Percentiles rank a stretch among this genome's conserved stretches.
phyloP scores from a whole-genome alignment of 768 basidiomycete genomes.

The Sistotremastrum niveocremeum region DNA sequence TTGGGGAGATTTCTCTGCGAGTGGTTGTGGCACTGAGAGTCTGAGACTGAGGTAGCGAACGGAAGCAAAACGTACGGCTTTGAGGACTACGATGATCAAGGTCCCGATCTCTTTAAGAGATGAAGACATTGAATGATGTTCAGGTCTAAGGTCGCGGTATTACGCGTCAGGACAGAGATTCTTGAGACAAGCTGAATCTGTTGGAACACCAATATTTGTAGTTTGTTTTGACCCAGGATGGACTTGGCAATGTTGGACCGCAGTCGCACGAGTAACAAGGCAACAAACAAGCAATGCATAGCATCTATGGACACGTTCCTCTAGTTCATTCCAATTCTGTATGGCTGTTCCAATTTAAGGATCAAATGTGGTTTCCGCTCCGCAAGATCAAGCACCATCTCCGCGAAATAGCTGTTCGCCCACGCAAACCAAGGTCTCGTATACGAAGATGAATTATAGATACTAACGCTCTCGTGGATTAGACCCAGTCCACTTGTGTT shows the following conservation, averaged over 20 bases:
- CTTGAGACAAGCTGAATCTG: too few relatives aligned
- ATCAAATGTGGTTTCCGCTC: slow-evolving; percentile 58
- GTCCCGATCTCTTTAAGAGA: slow-evolving; percentile 76
- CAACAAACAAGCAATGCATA: not conserved
- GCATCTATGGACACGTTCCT: not conserved
- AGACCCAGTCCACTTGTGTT: slow-evolving; percentile 65
- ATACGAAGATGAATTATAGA: slow-evolving; percentile 42
- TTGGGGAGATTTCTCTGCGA: slow-evolving; percentile 76
- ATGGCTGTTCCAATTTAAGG: slow-evolving; percentile 40
- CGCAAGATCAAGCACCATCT: slow-evolving; percentile 70
- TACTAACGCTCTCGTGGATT: slow-evolving; percentile 61
- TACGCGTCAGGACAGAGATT: too few relatives aligned
- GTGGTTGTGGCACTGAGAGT: not conserved
- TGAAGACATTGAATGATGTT: slow-evolving; percentile 31
- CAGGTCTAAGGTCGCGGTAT: too few relatives aligned
- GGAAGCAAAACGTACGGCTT: slow-evolving; percentile 55
- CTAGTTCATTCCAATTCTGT: slow-evolving; percentile 34
- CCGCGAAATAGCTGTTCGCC: slow-evolving; percentile 75
- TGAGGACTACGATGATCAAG: slow-evolving; percentile 83
- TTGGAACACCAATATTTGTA: too few relatives aligned
- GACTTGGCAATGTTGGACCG: too few relatives aligned
- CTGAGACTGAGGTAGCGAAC: not conserved
- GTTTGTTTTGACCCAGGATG: too few relatives aligned
- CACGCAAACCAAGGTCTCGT: slow-evolving; percentile 73
- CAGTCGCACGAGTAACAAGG: too few relatives aligned